A percentile compares a stretch with the other conserved stretches of the same genome.
phyloP scores from a whole-genome alignment of 257 asterid genomes.

The Schizonepeta tenuifolia region DNA sequence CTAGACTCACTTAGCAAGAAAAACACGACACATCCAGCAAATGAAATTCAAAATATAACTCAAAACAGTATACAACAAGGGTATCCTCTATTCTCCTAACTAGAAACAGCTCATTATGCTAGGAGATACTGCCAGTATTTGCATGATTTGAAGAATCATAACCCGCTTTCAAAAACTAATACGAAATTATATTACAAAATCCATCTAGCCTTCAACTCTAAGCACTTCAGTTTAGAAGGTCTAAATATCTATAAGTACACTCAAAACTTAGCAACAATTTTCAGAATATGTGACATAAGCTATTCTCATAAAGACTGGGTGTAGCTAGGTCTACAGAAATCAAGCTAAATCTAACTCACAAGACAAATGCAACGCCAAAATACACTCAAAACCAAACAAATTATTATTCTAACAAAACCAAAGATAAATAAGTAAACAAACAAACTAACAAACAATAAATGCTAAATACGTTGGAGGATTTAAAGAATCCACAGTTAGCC shows the following conservation, averaged over 20 bases:
- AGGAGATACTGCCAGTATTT: not conserved
- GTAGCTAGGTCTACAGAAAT: not conserved
- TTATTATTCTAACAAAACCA: not conserved
- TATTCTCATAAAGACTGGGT: not conserved
- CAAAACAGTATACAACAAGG: not conserved
- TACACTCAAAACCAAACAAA: not conserved
- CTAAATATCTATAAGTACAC: not conserved
- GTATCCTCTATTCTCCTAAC: not conserved
- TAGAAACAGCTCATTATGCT: slow-evolving; percentile 1
- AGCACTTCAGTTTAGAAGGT: not conserved
- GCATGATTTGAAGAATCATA: slow-evolving; percentile 11
- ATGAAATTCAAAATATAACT: not conserved
- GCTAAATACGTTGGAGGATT: not conserved
- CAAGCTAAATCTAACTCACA: not conserved
- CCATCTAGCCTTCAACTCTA: not conserved
- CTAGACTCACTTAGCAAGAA: slow-evolving; percentile 4
- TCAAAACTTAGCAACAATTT: slow-evolving; percentile 14
- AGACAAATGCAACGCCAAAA: not conserved
- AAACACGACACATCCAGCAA: not conserved
- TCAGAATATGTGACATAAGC: not conserved
- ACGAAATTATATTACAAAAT: not conserved
- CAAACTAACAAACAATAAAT: not conserved
- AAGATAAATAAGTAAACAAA: not conserved
- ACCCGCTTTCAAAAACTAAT: not conserved
- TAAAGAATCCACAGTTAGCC: not conserved